Conservation (phyloP, 2,329 filamentous ascomycete species). For the Berkeleyomyces basicola region DNA sequence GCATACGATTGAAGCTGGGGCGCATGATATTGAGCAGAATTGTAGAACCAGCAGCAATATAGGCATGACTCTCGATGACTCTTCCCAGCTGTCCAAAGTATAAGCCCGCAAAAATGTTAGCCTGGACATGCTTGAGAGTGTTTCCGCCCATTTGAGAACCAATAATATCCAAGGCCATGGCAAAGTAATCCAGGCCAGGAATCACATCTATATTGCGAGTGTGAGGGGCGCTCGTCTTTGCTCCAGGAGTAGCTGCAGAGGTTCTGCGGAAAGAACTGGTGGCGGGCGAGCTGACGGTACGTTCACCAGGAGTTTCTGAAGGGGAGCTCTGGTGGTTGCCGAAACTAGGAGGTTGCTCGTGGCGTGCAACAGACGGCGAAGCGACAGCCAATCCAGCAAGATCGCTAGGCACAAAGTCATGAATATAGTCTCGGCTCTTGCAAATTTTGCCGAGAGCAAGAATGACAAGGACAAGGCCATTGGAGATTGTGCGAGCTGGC, state of each 20-base stretch:
- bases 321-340: slow-evolving; percentile 37
- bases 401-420: slow-evolving; percentile 34
- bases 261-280: slow-evolving; percentile 14
- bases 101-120: slow-evolving; percentile 65
- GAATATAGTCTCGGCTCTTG: slow-evolving; percentile 34
- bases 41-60: slow-evolving; percentile 39
- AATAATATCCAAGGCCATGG: slow-evolving; percentile 70
- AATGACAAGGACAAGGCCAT: slow-evolving; percentile 66
- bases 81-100: slow-evolving; percentile 81
- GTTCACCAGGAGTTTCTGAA: slow-evolving; percentile 24
- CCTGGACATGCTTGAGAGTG: slow-evolving; percentile 70
- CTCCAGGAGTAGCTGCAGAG: neutral
- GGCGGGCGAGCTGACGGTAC: slow-evolving; percentile 24
- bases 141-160: slow-evolving; percentile 65
- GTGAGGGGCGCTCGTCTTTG: neutral
- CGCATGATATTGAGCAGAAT: slow-evolving; percentile 57
- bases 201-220: slow-evolving; percentile 59
- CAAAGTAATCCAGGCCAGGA: slow-evolving; percentile 80
- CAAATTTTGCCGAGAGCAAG: slow-evolving; percentile 80
- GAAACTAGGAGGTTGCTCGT: slow-evolving; percentile 27
- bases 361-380: slow-evolving; percentile 28
- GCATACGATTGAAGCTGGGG: slow-evolving; percentile 40
- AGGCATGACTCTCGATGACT: slow-evolving; percentile 65
- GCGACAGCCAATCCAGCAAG: neutral
- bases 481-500: slow-evolving; percentile 53